Percentiles rank a stretch among this genome's conserved stretches.
These are phyloP conservation scores for Solanum tacnaense DNA, from an alignment of 257 asterid genomes.

Conservation along the genomic window DNA sequence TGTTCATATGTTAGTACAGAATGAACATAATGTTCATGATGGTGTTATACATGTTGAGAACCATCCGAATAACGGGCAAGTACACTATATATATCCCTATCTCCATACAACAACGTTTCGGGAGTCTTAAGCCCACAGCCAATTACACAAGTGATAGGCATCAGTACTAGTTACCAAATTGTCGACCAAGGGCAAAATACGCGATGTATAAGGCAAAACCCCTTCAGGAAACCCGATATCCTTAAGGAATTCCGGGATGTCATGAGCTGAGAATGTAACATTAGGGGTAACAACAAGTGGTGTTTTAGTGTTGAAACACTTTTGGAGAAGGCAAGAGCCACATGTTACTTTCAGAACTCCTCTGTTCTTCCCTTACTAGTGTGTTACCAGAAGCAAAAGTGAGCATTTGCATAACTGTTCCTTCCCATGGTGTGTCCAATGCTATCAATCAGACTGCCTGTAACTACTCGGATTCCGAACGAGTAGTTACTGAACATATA, in stretches of 20 bases:
- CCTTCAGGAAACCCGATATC: constrained; percentile 59
- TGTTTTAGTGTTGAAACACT: constrained; percentile 15
- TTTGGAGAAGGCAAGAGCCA: constrained; percentile 81
- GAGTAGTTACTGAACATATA: constrained; percentile 57
- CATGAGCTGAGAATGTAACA: constrained; percentile 24
- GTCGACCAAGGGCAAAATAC: constrained; percentile 13
- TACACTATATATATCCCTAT: neutral
- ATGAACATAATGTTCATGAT: neutral
- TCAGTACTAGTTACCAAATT: neutral
- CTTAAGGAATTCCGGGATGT: constrained; percentile 35
- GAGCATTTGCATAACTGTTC: constrained; percentile 52
- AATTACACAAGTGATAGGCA: constrained; percentile 50
- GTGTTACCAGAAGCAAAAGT: constrained; percentile 71
- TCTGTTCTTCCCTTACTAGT: constrained; percentile 54
- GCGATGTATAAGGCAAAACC: constrained; percentile 34
- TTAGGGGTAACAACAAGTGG: constrained; percentile 31
- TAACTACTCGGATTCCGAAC: constrained; percentile 14
- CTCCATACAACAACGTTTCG: constrained; percentile 44
- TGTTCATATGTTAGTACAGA: neutral
- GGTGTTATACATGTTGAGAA: neutral
- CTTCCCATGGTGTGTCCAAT: constrained; percentile 85
- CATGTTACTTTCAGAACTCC: constrained; percentile 55
- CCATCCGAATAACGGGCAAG: neutral
- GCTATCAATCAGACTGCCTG: neutral
- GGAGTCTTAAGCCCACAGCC: constrained; percentile 60